Conservation (phyloP, 2,329 filamentous ascomycete genomes). For the Mollisiaceae sp. region DNA sequence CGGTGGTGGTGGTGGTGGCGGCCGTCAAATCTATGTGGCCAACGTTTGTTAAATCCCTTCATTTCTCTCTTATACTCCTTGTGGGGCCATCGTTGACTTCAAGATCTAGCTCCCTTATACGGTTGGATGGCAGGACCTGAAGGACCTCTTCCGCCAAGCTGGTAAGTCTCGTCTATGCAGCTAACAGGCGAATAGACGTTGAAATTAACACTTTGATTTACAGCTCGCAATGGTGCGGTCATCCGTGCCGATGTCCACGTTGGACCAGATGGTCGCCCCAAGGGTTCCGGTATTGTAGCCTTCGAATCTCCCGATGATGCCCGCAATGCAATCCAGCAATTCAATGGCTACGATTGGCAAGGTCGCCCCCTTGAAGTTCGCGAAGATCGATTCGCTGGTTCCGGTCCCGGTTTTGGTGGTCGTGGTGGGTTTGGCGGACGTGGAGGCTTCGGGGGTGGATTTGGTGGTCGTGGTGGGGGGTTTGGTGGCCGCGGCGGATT, state of each 20-base stretch:
- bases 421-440: constrained; percentile 50
- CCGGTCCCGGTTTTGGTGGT: constrained; percentile 50
- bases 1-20: constrained; percentile 65
- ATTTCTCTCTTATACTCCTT: constrained; percentile 38
- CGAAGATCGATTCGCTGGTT: constrained; percentile 88
- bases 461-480: constrained; percentile 58
- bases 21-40: constrained; percentile 94
- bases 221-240: constrained; percentile 73
- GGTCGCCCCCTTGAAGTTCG: constrained; percentile 91
- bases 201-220: constrained; percentile 34
- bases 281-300: constrained; percentile 95
- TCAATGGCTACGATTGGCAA: constrained; percentile 99
- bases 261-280: constrained; percentile 88
- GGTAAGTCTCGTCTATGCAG: constrained; percentile 64
- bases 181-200: constrained; percentile 35
- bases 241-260: constrained; percentile 95
- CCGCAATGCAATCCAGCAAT: constrained; percentile 93
- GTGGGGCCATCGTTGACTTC: constrained; percentile 44
- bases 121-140: constrained; percentile 98
- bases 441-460: constrained; percentile 58
- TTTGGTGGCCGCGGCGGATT: constrained; percentile 45
- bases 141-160: constrained; percentile 97
- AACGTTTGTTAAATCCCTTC: constrained; percentile 78
- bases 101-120: constrained; percentile 84
- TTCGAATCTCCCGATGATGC: constrained; percentile 96